phyloP scores from a whole-genome alignment of 345 rosid species.

The Ceriops tagal region DNA sequence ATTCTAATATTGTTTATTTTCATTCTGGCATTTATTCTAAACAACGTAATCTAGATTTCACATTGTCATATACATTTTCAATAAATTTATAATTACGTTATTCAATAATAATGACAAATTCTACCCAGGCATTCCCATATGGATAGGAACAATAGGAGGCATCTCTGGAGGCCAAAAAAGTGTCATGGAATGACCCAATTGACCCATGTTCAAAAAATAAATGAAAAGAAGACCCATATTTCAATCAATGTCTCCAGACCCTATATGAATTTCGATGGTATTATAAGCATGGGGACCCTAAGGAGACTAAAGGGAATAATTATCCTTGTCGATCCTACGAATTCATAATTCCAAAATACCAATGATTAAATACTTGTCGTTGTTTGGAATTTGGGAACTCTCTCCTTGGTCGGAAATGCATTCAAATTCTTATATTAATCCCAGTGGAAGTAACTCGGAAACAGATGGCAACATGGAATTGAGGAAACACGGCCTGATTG shows the following conservation, averaged over 20 bases:
- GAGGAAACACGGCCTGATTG: not conserved
- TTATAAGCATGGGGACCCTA: conserved; percentile 14
- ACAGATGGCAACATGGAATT: conserved; percentile 9
- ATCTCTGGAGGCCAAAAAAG: not conserved
- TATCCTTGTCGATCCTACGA: conserved; percentile 38
- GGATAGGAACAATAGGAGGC: not conserved
- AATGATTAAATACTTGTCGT: conserved; percentile 25
- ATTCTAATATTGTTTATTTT: no score
- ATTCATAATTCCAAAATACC: conserved; percentile 16
- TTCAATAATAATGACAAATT: no score
- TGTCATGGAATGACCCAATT: conserved; percentile 16
- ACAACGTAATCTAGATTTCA: no score
- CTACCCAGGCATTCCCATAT: not conserved
- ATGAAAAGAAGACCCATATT: conserved; percentile 3
- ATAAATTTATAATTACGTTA: no score
- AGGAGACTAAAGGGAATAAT: conserved; percentile 12
- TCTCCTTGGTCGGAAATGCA: conserved; percentile 9
- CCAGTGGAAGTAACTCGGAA: conserved; percentile 25
- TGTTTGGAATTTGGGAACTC: conserved; percentile 20
- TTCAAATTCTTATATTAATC: not conserved
- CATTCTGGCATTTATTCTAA: no score
- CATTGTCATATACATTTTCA: no score
- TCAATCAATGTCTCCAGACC: conserved; percentile 7
- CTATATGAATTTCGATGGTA: no score
- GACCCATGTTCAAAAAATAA: no score